A percentile compares a stretch with the other conserved stretches of the same genome.
Evolutionary conservation across 306 rosid species (phyloP).

Genomic region (Glycine latifolia): DNA sequence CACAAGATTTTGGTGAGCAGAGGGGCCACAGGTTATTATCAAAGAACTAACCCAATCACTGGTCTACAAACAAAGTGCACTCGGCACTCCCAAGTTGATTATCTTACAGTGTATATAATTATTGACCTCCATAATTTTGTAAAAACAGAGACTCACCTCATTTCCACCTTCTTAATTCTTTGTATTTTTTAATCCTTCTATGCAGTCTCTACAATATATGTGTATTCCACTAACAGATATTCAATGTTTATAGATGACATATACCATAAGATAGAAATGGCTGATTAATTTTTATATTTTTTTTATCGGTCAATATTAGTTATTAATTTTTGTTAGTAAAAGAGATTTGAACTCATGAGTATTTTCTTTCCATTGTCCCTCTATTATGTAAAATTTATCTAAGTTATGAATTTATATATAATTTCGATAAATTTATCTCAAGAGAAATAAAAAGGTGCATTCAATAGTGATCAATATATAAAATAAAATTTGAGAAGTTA

Average conservation of each 20-base stretch:
- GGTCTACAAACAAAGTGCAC: slow-evolving; percentile 43
- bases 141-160: not conserved
- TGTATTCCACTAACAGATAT: not conserved
- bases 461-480: too few species aligned
- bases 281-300: not conserved
- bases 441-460: too few species aligned
- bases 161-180: not conserved
- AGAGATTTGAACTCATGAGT: too few species aligned
- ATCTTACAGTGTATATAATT: not conserved
- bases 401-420: too few species aligned
- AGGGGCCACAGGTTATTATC: slow-evolving; percentile 58
- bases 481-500: too few species aligned
- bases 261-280: not conserved
- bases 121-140: slow-evolving; percentile 16
- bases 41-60: slow-evolving; percentile 63
- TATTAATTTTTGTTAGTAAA: too few species aligned
- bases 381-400: too few species aligned
- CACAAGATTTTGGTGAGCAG: slow-evolving; percentile 35
- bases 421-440: too few species aligned
- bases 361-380: too few species aligned
- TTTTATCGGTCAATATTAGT: too few species aligned
- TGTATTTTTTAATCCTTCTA: not conserved
- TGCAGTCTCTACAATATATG: not conserved
- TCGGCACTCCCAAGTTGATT: slow-evolving; percentile 53
- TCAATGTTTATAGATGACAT: not conserved